Conservation (phyloP, 352 stramenopile genomes). For the Phytophthora kernoviae region DNA sequence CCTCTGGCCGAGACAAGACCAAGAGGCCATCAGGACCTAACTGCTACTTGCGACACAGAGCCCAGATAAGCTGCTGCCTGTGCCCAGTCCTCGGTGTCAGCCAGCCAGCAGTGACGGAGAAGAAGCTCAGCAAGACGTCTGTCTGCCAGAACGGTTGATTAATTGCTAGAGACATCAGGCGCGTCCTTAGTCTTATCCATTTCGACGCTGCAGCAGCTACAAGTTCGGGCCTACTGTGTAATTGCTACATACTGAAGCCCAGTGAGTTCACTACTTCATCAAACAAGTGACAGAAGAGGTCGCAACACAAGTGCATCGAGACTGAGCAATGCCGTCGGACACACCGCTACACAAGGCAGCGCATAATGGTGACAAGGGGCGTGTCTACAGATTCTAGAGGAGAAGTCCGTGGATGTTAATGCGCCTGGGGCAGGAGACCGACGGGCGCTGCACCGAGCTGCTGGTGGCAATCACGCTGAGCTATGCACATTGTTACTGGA, state of each 20-base stretch:
- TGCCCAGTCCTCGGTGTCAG: conserved; percentile 5
- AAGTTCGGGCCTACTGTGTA: not conserved
- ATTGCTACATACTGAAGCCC: conserved; percentile 6
- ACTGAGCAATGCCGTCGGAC: conserved; percentile 79
- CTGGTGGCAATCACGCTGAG: conserved; percentile 89
- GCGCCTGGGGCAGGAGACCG: conserved; percentile 85
- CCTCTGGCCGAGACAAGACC: conserved; percentile 20
- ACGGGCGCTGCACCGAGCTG: conserved; percentile 86
- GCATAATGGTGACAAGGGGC: conserved; percentile 91
- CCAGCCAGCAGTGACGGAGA: conserved; percentile 22
- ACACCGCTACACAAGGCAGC: conserved; percentile 91
- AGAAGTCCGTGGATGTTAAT: conserved; percentile 90
- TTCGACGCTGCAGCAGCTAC: not conserved
- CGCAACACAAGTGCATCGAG: conserved; percentile 4
- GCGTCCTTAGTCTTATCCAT: not conserved
- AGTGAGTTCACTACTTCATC: conserved; percentile 5
- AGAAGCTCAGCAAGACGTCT: not conserved
- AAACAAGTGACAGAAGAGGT: conserved; percentile 2
- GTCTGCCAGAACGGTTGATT: conserved; percentile 5
- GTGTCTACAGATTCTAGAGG: conserved; percentile 87
- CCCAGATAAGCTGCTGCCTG: conserved; percentile 18
- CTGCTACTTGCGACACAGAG: conserved; percentile 28
- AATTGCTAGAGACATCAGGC: not conserved
- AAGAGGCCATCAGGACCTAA: conserved; percentile 25
- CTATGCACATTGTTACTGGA: conserved; percentile 88